These are phyloP conservation scores for Cystoderma amianthinum DNA, from an alignment of 768 basidiomycete genomes.

Conservation along the genomic window DNA sequence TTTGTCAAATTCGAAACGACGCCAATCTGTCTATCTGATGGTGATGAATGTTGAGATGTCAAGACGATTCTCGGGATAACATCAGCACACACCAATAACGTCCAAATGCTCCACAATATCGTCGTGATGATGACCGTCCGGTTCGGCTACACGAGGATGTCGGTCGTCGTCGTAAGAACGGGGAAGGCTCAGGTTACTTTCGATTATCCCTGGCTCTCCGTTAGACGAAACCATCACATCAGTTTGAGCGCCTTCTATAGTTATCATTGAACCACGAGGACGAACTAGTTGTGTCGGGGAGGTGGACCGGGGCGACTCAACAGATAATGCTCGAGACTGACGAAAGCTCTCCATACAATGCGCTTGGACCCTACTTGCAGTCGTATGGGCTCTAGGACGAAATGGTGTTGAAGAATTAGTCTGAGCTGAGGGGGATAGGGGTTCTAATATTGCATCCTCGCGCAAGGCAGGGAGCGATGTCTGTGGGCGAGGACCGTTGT, in stretches of 20 bases:
- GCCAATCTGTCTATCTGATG: slow-evolving; percentile 63
- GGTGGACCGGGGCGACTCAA: neutral
- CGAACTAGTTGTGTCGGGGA: slow-evolving; percentile 7
- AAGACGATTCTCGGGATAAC: too few species aligned
- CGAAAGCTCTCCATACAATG: slow-evolving; percentile 19
- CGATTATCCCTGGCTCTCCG: slow-evolving; percentile 31
- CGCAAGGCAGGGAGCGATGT: slow-evolving; percentile 3
- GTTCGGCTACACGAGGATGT: slow-evolving; percentile 4
- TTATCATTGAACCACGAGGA: slow-evolving; percentile 18
- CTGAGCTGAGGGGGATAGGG: neutral
- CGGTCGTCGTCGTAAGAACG: slow-evolving; percentile 10
- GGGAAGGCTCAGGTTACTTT: slow-evolving; percentile 36
- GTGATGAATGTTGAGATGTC: too few species aligned
- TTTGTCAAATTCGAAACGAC: slow-evolving; percentile 73
- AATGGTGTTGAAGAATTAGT: slow-evolving; percentile 9
- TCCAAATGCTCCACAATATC: slow-evolving; percentile 83
- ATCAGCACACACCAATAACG: slow-evolving; percentile 58
- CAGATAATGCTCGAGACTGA: slow-evolving; percentile 3
- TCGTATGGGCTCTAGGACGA: slow-evolving; percentile 14
- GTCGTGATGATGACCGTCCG: slow-evolving; percentile 52
- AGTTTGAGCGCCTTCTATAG: slow-evolving; percentile 31
- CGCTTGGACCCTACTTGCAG: slow-evolving; percentile 26
- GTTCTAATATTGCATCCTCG: neutral
- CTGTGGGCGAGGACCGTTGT: slow-evolving; percentile 1
- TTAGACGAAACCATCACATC: slow-evolving; percentile 29